Evolutionary conservation across 306 rosid species (phyloP).

Genomic region (Pyrus pyrifolia): DNA sequence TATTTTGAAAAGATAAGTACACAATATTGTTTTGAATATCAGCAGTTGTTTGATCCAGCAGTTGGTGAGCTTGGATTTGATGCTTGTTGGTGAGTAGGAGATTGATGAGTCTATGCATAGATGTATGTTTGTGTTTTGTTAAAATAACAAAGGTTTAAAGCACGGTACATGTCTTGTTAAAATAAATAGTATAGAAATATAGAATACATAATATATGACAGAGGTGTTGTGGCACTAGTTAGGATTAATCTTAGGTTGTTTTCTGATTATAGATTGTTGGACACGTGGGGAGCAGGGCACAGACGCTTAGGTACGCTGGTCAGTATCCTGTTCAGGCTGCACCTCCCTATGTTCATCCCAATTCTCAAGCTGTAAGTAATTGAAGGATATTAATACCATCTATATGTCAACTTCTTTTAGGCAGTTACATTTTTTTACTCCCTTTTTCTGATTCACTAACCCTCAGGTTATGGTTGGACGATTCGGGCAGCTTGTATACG

Average conservation of each 20-base stretch:
- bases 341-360: conserved; percentile 58
- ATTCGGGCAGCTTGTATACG: conserved; percentile 66
- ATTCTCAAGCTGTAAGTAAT: conserved; percentile 68
- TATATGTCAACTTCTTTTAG: conserved; percentile 11
- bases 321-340: conserved; percentile 67
- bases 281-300: conserved; percentile 58
- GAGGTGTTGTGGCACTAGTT: not conserved
- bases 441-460: conserved; percentile 11
- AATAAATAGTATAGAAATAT: not conserved
- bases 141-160: not conserved
- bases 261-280: conserved; percentile 54
- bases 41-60: not conserved
- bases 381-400: conserved; percentile 4
- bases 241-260: conserved; percentile 5
- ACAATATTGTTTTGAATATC: not conserved
- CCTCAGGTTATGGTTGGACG: conserved; percentile 78
- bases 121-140: conserved; percentile 12
- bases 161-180: not conserved
- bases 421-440: not conserved
- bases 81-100: not conserved
- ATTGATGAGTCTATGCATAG: not conserved
- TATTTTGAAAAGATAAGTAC: too few relatives aligned
- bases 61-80: not conserved
- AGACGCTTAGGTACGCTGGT: conserved; percentile 52
- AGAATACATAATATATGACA: not conserved